phyloP scores from a whole-genome alignment of 2,329 filamentous ascomycete genomes.

The Diplocarpon mali region DNA sequence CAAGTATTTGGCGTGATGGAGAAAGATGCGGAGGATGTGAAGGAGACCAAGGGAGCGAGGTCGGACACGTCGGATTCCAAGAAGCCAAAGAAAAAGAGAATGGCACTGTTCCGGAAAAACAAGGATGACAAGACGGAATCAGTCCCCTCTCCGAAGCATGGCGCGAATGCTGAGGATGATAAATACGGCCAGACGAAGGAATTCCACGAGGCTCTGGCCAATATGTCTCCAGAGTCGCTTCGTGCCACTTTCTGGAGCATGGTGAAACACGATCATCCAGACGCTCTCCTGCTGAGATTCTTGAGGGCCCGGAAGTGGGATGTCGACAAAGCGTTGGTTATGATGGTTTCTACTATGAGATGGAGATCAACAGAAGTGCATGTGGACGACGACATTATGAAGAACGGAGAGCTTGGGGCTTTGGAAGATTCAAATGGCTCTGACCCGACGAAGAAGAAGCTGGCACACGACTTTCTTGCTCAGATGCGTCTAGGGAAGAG shows the following conservation, averaged over 20 bases:
- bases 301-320: conserved; percentile 92
- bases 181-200: conserved; percentile 88
- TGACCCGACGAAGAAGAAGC: conserved; percentile 53
- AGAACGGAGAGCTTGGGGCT: conserved; percentile 61
- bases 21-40: conserved; percentile 18
- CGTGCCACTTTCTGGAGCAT: conserved; percentile 80
- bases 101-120: conserved; percentile 54
- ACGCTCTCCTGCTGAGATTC: conserved; percentile 72
- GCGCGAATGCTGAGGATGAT: conserved; percentile 49
- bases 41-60: conserved; percentile 15
- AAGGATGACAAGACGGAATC: conserved; percentile 42
- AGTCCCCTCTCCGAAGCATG: conserved; percentile 19
- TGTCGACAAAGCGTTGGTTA: conserved; percentile 80
- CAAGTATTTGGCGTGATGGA: conserved; percentile 59
- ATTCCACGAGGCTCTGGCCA: conserved; percentile 71
- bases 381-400: conserved; percentile 82
- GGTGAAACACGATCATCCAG: conserved; percentile 91
- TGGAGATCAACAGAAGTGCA: conserved; percentile 79
- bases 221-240: conserved; percentile 65
- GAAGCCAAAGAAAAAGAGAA: conserved; percentile 65
- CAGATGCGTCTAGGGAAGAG: conserved; percentile 89
- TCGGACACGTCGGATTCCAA: conserved; percentile 25
- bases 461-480: conserved; percentile 62
- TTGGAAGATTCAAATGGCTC: conserved; percentile 43
- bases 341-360: conserved; percentile 89